Percentiles rank a stretch among this genome's conserved stretches.
Evolutionary conservation across 1,284 basidiomycete genomes (phyloP).

Genomic region (Pascua guehoae): DNA sequence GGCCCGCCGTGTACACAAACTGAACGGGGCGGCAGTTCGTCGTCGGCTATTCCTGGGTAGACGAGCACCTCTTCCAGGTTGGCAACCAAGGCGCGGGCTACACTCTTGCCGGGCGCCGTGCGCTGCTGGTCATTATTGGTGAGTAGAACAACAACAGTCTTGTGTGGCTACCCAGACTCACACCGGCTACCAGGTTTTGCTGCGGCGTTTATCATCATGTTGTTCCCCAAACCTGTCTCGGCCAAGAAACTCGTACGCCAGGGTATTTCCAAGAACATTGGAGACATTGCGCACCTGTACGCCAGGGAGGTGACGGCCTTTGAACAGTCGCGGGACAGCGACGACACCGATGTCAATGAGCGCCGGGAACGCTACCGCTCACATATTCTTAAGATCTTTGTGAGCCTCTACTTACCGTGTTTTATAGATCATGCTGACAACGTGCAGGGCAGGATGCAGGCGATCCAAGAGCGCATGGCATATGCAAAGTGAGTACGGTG

Average conservation of each 20-base stretch:
- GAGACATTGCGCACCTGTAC: slow-evolving; percentile 39
- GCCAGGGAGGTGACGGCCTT: slow-evolving; percentile 37
- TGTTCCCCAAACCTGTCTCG: slow-evolving; percentile 43
- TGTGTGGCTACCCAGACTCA: neutral
- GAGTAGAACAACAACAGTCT: neutral
- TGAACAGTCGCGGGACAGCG: slow-evolving; percentile 24
- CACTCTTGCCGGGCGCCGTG: slow-evolving; percentile 57
- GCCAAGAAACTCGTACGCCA: slow-evolving; percentile 39
- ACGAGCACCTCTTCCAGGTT: slow-evolving; percentile 54
- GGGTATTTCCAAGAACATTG: slow-evolving; percentile 37
- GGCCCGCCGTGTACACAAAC: no score
- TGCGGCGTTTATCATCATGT: slow-evolving; percentile 40
- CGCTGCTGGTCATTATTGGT: slow-evolving; percentile 48
- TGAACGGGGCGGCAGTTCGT: slow-evolving; percentile 31
- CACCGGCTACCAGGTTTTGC: slow-evolving; percentile 33
- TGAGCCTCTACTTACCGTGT: slow-evolving; percentile 1
- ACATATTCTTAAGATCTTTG: slow-evolving; percentile 33
- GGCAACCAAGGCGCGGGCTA: slow-evolving; percentile 58
- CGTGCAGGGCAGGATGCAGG: slow-evolving; percentile 18
- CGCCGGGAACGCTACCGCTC: slow-evolving; percentile 23
- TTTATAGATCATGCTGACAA: no score
- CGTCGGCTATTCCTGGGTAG: slow-evolving; percentile 63
- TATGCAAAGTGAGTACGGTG: slow-evolving; percentile 15
- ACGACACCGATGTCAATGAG: slow-evolving; percentile 13
- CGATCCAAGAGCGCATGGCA: slow-evolving; percentile 28